phyloP scores from a whole-genome alignment of 2,329 filamentous ascomycete genomes.

The Ophiostoma sp. region DNA sequence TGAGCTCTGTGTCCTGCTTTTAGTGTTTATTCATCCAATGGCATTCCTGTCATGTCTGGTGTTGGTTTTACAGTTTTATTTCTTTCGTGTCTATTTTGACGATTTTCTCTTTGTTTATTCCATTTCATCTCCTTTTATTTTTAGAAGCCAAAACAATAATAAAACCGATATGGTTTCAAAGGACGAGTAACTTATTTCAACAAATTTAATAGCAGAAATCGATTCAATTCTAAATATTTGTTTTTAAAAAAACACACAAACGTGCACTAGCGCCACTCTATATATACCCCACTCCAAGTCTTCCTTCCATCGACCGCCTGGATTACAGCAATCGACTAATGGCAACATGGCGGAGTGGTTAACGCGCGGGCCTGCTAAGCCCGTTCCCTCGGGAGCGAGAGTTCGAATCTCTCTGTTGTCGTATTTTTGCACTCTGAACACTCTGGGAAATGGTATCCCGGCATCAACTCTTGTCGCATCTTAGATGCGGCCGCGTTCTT shows the following conservation, averaged over 20 bases:
- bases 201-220: too few relatives aligned
- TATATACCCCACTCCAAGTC: neutral
- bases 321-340: neutral
- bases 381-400: slow-evolving; percentile 24
- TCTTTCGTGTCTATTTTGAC: too few relatives aligned
- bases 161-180: neutral
- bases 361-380: slow-evolving; percentile 25
- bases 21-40: neutral
- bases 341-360: slow-evolving; percentile 25
- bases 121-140: neutral
- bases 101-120: neutral
- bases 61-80: neutral
- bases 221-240: too few relatives aligned
- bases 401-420: slow-evolving; percentile 22
- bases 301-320: slow-evolving; percentile 8
- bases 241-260: neutral
- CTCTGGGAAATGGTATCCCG: neutral
- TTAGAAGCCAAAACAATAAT: neutral
- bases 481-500: too few relatives aligned
- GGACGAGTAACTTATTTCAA: too few relatives aligned
- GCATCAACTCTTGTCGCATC: neutral
- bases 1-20: neutral
- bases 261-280: neutral
- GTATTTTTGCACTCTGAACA: neutral
- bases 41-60: neutral